Base-by-base conservation (phyloP, 805 yeast species). In the Ogataea neopini region DNA sequence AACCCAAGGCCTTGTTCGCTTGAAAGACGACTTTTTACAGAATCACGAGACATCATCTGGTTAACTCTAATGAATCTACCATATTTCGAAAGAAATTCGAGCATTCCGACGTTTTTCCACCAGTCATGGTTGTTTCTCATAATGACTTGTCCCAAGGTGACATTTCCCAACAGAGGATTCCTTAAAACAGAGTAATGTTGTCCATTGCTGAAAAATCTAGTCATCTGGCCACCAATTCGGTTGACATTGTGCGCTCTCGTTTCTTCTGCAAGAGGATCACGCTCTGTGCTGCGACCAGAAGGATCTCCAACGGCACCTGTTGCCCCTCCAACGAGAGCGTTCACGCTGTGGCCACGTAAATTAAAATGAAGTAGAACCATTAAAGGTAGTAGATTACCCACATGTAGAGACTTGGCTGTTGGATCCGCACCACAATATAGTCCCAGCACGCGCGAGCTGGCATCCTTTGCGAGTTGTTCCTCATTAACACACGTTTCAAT, bases 291-390 rank as follows among this genome's bases (percentile, higher is more conserved):
- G 56, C 97, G 75, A 0, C 98, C 99, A 44, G 96, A 88, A 6
- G 99, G 99, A 65, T 94, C 99, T 6, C 99, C 99, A 1, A 94
- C 96, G 10, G 79, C 77, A 7, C 97, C 98, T 0, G 99, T 94
- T 5, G 98, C 99, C 19, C 96, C 96, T 15, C 96, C 96, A 14
- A 94, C 90, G 6, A 92, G 66, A 0, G 92, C 89, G 6, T 84
- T 80, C n/a, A 89, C 80, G 50, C 79, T 77, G 63, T 90, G 96
- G 1, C 99, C 99, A 28, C 94, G 72, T 26, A 90, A 67, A 52
- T 81, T 81, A 65, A 90, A 90, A 66, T 94, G 97, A 37, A 94
- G 70, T 38, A 92, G 68, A 1, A 88, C 80, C 84, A 94, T 80
- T 53, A 94, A 67, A 0, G 99, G 99, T 26, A 94, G 71, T 44